Evolutionary conservation across 257 asterid species (phyloP).

Genomic region (Solanum pinnatisectum): DNA sequence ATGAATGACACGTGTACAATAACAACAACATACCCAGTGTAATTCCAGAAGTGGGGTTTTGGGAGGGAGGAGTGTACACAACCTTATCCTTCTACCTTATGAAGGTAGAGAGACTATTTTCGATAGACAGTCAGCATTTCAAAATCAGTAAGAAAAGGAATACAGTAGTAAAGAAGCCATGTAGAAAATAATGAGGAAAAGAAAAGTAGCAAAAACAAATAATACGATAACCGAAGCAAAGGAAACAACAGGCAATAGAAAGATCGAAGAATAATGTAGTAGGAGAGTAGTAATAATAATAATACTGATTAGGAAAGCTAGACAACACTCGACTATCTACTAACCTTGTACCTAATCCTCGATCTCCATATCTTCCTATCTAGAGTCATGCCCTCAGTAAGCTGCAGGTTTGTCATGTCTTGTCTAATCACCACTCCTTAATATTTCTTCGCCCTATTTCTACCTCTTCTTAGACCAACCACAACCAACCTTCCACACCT

Average conservation of each 20-base stretch:
- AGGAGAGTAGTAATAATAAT: neutral
- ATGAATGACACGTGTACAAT: neutral
- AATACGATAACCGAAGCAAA: neutral
- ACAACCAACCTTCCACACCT: neutral
- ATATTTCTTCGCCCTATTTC: neutral
- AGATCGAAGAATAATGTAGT: neutral
- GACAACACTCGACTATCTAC: neutral
- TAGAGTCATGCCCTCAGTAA: neutral
- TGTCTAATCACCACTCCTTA: neutral
- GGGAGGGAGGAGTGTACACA: neutral
- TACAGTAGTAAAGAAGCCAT: neutral
- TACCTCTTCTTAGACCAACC: neutral
- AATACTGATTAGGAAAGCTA: neutral
- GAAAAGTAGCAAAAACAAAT: neutral
- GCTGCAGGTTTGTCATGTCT: neutral
- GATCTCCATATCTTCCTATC: neutral
- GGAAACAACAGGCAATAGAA: neutral
- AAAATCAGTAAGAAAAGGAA: neutral
- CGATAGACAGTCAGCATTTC: neutral
- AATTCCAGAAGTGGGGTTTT: neutral
- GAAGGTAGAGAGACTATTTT: neutral
- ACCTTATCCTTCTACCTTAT: neutral
- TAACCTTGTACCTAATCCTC: neutral
- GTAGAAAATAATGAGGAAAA: neutral
- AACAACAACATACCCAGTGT: neutral